These are phyloP conservation scores for Solanum neorickii DNA, from an alignment of 257 asterid species.

Conservation along the genomic window DNA sequence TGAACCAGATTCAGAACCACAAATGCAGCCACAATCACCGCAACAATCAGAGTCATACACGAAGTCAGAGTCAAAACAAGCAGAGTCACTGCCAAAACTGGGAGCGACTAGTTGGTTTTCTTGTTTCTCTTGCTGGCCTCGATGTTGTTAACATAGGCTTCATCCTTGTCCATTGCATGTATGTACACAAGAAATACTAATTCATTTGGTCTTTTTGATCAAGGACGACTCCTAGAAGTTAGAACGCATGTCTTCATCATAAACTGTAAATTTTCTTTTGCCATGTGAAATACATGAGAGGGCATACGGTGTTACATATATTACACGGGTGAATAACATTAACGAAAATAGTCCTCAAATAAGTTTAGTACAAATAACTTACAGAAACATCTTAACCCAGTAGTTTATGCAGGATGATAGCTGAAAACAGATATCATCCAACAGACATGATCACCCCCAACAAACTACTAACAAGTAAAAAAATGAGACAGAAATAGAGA, in stretches of 20 bases:
- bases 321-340: background rate
- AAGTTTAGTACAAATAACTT: background rate
- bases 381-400: background rate
- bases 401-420: background rate
- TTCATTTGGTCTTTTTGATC: background rate
- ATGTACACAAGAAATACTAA: background rate
- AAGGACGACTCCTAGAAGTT: background rate
- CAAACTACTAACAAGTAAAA: background rate
- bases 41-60: background rate
- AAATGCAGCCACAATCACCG: background rate
- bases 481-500: background rate
- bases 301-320: background rate
- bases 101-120: background rate
- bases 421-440: background rate
- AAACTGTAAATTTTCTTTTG: background rate
- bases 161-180: background rate
- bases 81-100: background rate
- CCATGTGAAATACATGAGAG: background rate
- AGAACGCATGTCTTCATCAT: background rate
- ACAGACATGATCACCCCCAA: background rate
- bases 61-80: background rate
- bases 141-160: background rate
- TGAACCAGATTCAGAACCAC: background rate
- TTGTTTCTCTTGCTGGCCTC: slow-evolving; percentile 4
- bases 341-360: background rate